Base-by-base conservation (phyloP, 179 eudicot species). In the Silene coronaria region DNA sequence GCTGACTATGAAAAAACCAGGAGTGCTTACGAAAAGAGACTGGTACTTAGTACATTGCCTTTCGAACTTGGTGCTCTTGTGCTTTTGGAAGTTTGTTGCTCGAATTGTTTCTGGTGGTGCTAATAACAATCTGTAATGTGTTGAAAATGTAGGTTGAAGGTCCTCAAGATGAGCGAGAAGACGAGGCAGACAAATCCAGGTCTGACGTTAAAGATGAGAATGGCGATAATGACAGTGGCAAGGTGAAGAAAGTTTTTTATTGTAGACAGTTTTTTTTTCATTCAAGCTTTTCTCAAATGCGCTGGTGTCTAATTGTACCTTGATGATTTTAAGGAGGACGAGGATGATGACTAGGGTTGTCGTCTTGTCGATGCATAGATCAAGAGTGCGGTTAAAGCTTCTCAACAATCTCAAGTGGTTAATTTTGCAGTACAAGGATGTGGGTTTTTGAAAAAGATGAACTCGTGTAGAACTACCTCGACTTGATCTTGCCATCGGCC, bases 171-270 rank as follows among this genome's bases (percentile, higher is more conserved):
- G 82, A 82, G 42, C 80, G 63, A 9, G 80, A 80, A 7, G 89
- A 87, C 10, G 92, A 83, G 28, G 89, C 93, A 24, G 96, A 90
- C 83, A 91, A 89, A 82, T 91, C 88, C 13, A 88, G 67, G 77
- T 90, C 95, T 1, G 95, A 90, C 75, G 87, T 90, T 2, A 79
- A 89, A 27, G 89, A 89, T 61, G 90, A 86, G 67, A 86, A 86
- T 8, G 90, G 24, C 0, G 90, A 86, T 22, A 88, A 87, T 14
- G 92, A 86, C 74, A 86, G 89, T 78, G 96, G 57, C 28, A 90
- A 87, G 87, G 96, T 91, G 62, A 23, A 53, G n/a, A 11, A 5
- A 64, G n/a, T 5, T 42, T 58, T 45, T 4, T 17, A 3, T 11
- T 1, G 13, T 79, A 36, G 24, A 4, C 55, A 79, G 82, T 5